Evolutionary conservation across 2,329 filamentous ascomycete species (phyloP).

Genomic region (Ceratocystis diversiconidia): DNA sequence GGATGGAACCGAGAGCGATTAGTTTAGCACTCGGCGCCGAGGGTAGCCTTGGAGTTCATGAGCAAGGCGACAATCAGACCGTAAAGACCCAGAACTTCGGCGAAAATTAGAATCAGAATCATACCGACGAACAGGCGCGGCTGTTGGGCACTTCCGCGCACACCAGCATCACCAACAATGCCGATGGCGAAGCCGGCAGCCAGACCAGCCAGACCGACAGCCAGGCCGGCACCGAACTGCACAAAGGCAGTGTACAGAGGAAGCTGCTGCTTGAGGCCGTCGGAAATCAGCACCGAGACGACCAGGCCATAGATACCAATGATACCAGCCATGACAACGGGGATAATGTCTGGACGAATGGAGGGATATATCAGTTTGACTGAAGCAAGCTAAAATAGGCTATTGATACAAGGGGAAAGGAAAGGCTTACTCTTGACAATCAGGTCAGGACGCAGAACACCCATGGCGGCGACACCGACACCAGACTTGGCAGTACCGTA

Average conservation of each 20-base stretch:
- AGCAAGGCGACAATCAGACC: conserved; percentile 96
- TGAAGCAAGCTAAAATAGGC: no score
- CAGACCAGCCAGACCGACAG: conserved; percentile 69
- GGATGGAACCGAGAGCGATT: not conserved
- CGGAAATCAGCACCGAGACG: conserved; percentile 75
- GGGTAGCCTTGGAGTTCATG: conserved; percentile 89
- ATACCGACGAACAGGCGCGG: conserved; percentile 87
- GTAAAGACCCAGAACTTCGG: conserved; percentile 98
- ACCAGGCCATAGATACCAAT: conserved; percentile 97
- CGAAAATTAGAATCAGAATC: conserved; percentile 99
- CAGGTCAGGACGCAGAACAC: conserved; percentile 91
- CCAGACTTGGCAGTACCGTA: conserved; percentile 99
- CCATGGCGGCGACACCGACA: conserved; percentile 96
- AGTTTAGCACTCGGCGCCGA: conserved; percentile 48
- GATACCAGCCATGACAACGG: conserved; percentile 99
- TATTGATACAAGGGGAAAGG: no score
- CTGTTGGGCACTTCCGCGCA: conserved; percentile 72
- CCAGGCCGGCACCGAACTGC: conserved; percentile 69
- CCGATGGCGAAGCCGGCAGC: conserved; percentile 77
- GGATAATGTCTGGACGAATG: conserved; percentile 67
- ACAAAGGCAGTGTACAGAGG: conserved; percentile 74
- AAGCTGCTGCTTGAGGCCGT: conserved; percentile 56
- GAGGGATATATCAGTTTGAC: no score
- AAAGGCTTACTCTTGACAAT: conserved; percentile 82
- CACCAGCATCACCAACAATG: conserved; percentile 80